Conservation (phyloP, 192 early-diverging fungal species). For the Obelidium mucronatum region DNA sequence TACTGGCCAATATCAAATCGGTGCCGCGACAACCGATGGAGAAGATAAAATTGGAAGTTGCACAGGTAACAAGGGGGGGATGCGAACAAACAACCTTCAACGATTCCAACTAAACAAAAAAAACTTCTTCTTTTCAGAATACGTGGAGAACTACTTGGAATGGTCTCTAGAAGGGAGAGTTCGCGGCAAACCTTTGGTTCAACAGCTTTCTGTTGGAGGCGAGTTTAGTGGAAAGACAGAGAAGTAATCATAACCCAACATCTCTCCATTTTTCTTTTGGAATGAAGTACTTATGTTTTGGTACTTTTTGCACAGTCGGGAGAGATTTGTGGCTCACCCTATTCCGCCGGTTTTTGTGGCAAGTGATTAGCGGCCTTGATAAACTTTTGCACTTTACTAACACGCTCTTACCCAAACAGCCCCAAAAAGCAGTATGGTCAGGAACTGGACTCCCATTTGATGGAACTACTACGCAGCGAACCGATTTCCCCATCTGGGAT, state of each 20-base stretch:
- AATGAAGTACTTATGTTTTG: neutral
- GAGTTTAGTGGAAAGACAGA: constrained; percentile 54
- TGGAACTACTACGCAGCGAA: constrained; percentile 47
- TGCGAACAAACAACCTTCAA: too few relatives aligned
- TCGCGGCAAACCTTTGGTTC: constrained; percentile 47
- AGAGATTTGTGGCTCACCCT: constrained; percentile 46
- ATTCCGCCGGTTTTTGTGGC: constrained; percentile 45
- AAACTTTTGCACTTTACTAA: neutral
- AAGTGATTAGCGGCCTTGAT: too few relatives aligned
- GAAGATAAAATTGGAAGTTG: neutral
- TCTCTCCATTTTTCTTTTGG: neutral
- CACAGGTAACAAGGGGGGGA: too few relatives aligned
- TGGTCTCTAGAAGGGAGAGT: constrained; percentile 35
- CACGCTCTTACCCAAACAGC: constrained; percentile 20
- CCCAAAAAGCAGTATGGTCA: constrained; percentile 37
- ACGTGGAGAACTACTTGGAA: constrained; percentile 52
- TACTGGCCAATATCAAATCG: too few relatives aligned
- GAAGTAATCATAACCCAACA: constrained; percentile 41
- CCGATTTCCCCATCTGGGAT: constrained; percentile 52
- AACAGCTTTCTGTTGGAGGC: constrained; percentile 53
- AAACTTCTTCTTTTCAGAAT: constrained; percentile 36
- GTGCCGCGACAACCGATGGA: neutral
- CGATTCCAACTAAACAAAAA: neutral
- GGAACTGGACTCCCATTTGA: constrained; percentile 46
- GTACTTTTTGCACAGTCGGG: constrained; percentile 39